Evolutionary conservation across 257 asterid species (phyloP).

Genomic region (Eucommia ulmoides): DNA sequence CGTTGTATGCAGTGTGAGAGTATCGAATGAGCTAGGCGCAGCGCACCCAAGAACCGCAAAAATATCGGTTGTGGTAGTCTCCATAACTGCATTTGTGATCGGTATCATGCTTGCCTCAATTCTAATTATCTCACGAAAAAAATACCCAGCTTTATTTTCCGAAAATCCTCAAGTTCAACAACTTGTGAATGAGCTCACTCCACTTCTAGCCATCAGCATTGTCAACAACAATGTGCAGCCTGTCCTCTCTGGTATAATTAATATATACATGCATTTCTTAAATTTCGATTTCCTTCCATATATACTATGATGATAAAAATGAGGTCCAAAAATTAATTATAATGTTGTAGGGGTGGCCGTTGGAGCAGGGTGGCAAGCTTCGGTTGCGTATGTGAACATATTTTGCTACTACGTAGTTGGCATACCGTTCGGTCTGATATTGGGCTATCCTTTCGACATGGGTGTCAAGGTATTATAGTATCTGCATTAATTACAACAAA

Average conservation of each 20-base stretch:
- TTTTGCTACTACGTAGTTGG: conserved; percentile 34
- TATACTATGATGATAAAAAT: background rate
- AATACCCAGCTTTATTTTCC: conserved; percentile 32
- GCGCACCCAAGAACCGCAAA: conserved; percentile 26
- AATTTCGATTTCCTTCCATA: no score
- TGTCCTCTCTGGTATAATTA: conserved; percentile 30
- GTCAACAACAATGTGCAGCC: conserved; percentile 27
- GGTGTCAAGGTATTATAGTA: conserved; percentile 20
- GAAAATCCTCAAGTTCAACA: conserved; percentile 18
- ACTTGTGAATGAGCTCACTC: conserved; percentile 35
- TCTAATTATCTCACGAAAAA: conserved; percentile 15
- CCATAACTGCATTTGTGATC: conserved; percentile 17
- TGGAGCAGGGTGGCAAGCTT: conserved; percentile 57
- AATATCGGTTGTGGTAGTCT: conserved; percentile 28
- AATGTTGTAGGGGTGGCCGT: conserved; percentile 30
- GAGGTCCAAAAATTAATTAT: background rate
- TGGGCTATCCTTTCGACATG: conserved; percentile 28
- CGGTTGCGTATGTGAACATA: conserved; percentile 27
- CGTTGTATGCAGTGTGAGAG: conserved; percentile 42
- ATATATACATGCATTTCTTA: background rate
- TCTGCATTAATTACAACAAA: background rate
- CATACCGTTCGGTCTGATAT: conserved; percentile 24
- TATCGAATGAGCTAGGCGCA: conserved; percentile 41
- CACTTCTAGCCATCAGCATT: conserved; percentile 33
- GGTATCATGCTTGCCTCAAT: conserved; percentile 22